Evolutionary conservation across 2,329 filamentous ascomycete species (phyloP), one percentile per base, ranked within the genome.

Genomic region (Sporothrix dimorphospora): DNA sequence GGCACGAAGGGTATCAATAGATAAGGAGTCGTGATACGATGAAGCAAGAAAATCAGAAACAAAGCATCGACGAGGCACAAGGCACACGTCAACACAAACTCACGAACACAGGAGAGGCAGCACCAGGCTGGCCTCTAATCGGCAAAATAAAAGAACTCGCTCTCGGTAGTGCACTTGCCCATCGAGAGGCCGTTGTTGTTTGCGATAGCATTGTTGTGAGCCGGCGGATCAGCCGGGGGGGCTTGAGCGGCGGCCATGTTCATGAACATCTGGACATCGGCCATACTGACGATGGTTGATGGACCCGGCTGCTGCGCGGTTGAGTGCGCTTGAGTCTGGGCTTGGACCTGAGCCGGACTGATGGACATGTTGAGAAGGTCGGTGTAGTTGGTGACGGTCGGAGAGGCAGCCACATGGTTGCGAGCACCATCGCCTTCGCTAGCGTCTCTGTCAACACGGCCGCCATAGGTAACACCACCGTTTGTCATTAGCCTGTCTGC

Each of bases 91-190:
- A 30, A 53, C 16, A 12, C 27, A 19, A 40, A 34, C 19, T n/a
- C 19, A 6, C 27, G 19, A 40, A 34, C 19, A 38, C 19, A 6
- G 42, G 30, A 34, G 51, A 69, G 67, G 12, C 53, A 70, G 68
- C 68, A 24, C 53, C 68, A 38, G 68, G 68, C 68, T 16, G 19
- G 49, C 34, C 45, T 57, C 38, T 45, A 45, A 12, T 69, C 34
- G 16, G 16, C 38, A 59, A 45, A 69, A 55, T 69, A 40, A 42
- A 59, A 69, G 21, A 55, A 55, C 21, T 27, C 51, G 67, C 49
- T 45, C 51, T 69, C 49, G 47, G 34, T 16, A 11, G 34, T 14
- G 34, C 66, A 53, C 49, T 42, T 42, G 34, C 49, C 49, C 47
- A 21, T 67, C 45, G 19, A 14, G 4, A 14, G 42, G 34, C 27